Evolutionary conservation across 1,284 basidiomycete species (phyloP).

Genomic region (Grifola frondosa): DNA sequence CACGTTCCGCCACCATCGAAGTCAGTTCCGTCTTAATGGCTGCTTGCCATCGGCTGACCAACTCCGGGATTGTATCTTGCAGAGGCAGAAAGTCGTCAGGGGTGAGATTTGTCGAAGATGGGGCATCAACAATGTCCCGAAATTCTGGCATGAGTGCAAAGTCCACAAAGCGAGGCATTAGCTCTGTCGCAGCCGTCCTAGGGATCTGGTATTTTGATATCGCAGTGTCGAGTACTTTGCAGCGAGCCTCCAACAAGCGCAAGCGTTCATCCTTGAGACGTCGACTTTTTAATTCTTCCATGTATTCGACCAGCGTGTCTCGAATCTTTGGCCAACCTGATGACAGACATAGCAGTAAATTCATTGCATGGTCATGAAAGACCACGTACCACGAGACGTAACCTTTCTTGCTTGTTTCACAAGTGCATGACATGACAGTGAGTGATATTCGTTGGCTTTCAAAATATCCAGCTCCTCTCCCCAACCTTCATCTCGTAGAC

Average conservation of each 20-base stretch:
- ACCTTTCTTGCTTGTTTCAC: constrained; percentile 4
- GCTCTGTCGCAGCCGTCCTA: background rate
- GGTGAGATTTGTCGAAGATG: background rate
- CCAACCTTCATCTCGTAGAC: constrained; percentile 6
- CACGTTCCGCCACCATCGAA: too few relatives aligned
- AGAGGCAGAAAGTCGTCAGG: background rate
- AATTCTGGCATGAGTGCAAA: background rate
- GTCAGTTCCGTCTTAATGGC: background rate
- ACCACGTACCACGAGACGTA: constrained; percentile 3
- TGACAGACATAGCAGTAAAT: background rate
- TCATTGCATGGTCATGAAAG: background rate
- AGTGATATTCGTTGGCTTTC: background rate
- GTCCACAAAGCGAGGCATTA: background rate
- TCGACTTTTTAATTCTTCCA: background rate
- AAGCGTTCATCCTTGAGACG: background rate
- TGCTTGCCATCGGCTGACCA: constrained; percentile 1
- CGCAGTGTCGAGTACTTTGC: background rate
- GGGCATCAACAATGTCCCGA: background rate
- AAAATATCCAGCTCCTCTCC: constrained; percentile 2
- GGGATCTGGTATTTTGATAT: background rate
- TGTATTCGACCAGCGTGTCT: background rate
- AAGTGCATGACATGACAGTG: background rate
- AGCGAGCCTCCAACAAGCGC: background rate
- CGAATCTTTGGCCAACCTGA: constrained; percentile 3
- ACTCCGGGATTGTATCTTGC: background rate